Evolutionary conservation across 208 protist species (phyloP).

Genomic region (Wallacemonas sp.): DNA sequence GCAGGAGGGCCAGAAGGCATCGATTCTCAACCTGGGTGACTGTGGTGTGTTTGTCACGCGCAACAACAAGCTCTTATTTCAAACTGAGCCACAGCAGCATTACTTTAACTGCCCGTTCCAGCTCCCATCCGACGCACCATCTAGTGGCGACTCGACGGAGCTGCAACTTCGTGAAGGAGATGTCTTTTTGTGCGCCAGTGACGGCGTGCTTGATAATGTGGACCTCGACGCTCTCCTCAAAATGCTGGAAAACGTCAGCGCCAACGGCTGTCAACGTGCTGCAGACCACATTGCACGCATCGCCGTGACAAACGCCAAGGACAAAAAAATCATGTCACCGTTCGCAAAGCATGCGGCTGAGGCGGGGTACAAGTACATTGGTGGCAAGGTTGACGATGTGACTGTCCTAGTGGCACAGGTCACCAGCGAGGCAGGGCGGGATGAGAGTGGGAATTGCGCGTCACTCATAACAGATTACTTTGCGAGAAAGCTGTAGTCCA

Average conservation of each 20-base stretch:
- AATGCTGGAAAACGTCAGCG: conserved; percentile 41
- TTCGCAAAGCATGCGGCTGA: conserved; percentile 72
- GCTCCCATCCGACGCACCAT: conserved; percentile 77
- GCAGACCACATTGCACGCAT: conserved; percentile 55
- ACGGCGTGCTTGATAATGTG: conserved; percentile 88
- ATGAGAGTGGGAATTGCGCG: conserved; percentile 31
- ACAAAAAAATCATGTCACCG: conserved; percentile 63
- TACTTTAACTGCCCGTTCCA: conserved; percentile 89
- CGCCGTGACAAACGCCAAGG: conserved; percentile 54
- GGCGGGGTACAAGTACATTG: conserved; percentile 63
- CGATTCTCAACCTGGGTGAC: conserved; percentile 88
- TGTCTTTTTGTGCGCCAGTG: conserved; percentile 75
- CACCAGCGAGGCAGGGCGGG: conserved; percentile 20
- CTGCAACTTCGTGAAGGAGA: conserved; percentile 69
- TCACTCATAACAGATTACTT: conserved; percentile 51
- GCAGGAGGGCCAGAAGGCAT: conserved; percentile 44
- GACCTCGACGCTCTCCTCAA: conserved; percentile 58
- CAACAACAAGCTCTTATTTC: conserved; percentile 60
- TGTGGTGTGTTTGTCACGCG: conserved; percentile 77
- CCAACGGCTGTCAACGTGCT: conserved; percentile 53
- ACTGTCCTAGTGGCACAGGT: conserved; percentile 81
- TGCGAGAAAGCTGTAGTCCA: conserved; percentile 4
- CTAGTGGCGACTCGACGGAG: conserved; percentile 52
- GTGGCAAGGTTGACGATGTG: conserved; percentile 88
- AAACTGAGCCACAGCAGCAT: conserved; percentile 75